Percentiles rank a stretch among this genome's conserved stretches.
phyloP scores from a whole-genome alignment of 345 rosid genomes.

The Populus alba region DNA sequence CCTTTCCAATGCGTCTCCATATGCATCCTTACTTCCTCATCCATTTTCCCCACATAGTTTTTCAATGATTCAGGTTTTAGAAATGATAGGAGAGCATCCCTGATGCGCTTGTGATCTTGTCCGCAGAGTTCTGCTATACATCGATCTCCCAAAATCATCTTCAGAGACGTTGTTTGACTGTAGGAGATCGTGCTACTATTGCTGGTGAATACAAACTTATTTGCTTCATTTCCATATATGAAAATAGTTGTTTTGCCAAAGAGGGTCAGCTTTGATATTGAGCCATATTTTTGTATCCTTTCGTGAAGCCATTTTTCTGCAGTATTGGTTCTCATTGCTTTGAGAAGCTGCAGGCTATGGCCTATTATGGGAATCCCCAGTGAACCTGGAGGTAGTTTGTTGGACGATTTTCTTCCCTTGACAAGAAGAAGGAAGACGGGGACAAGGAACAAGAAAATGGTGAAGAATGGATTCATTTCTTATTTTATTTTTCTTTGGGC shows the following conservation, averaged over 20 bases:
- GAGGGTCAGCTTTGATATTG: constrained; percentile 44
- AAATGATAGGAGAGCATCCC: constrained; percentile 42
- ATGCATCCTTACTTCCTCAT: constrained; percentile 46
- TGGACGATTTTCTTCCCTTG: constrained; percentile 13
- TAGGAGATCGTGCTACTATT: constrained; percentile 29
- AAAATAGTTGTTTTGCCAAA: constrained; percentile 47
- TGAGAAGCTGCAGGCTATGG: constrained; percentile 47
- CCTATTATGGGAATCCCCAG: constrained; percentile 55
- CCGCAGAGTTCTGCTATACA: constrained; percentile 36
- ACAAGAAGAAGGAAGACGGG: constrained; percentile 28
- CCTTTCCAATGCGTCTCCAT: constrained; percentile 43
- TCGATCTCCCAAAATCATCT: constrained; percentile 35
- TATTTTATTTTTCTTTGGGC: background rate
- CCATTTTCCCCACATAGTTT: constrained; percentile 48
- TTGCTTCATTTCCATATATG: constrained; percentile 48
- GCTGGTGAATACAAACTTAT: constrained; percentile 45
- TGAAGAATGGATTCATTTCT: constrained; percentile 14
- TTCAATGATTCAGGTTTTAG: constrained; percentile 59
- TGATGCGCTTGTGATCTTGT: constrained; percentile 44
- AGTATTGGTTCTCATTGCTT: constrained; percentile 43
- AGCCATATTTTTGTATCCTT: constrained; percentile 42
- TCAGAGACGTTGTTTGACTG: constrained; percentile 35
- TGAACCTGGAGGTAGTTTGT: constrained; percentile 52
- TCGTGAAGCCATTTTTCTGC: constrained; percentile 40
- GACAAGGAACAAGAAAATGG: constrained; percentile 22